Evolutionary conservation across 2,329 filamentous ascomycete genomes (phyloP), one percentile per base, ranked within the genome.

Genomic region (Trichophaea hybrida): DNA sequence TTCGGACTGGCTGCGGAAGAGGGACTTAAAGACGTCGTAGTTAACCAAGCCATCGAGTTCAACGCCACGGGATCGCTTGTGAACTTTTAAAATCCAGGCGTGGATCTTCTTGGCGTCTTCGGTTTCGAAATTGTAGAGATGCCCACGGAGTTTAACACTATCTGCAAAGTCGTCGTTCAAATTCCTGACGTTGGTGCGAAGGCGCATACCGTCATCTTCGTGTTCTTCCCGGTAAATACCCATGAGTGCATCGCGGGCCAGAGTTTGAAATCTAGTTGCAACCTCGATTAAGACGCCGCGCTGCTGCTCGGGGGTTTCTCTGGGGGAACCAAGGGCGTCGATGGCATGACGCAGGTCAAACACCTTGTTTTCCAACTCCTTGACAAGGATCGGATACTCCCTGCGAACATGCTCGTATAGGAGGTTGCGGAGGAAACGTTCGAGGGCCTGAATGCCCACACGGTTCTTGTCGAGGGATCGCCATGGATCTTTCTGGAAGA

Each of bases 1-100:
- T 10, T 66, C 62, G 0, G 80, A 75, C 59, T 84, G 80, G 37
- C 76, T 74, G 33, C 75, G 74, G 69, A 84, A 81, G 0, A 73
- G 70, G 0, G 68, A 71, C 0, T 73, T 69, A 0, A 82, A 67
- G 12, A 81, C 65, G 7, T 65, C 61, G 4, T 63, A 63, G 35
- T 69, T 69, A 33, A 74, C 74, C 3, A 75, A 81, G 0, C 79
- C 80, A 0, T 64, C 62, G 5, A 83, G 61, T 55, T 82, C 78
- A 13, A 78, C 76, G 0, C 78, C 79, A 0, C 78, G 76, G 0
- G 74, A 78, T 0, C 69, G 65, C 0, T 64, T 63, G 62, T 80
- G 77, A 0, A 74, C 65, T 0, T 69, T 44, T 17, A 71, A 67
- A 12, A 81, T 76, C 69, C 75, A 76, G 0, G 68, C 48, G 57